Percentiles rank a stretch among this genome's conserved stretches.
Evolutionary conservation across 768 basidiomycete genomes (phyloP).

Genomic region (Phaeolepiota aurea): DNA sequence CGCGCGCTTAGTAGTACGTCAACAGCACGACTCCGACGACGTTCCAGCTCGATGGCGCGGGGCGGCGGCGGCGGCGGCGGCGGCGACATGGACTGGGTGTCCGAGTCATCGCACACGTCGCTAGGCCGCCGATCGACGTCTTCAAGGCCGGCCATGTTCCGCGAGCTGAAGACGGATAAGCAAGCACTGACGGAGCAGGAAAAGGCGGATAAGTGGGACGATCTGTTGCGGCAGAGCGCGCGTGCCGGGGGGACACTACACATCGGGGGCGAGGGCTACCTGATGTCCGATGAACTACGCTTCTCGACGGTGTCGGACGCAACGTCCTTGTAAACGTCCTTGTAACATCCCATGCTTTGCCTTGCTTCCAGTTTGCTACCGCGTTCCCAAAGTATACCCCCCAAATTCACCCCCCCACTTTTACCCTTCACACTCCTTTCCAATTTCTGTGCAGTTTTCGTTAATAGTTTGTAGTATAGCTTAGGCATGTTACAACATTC

Average conservation of each 20-base stretch:
- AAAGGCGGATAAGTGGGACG: conserved; percentile 67
- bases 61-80: neutral
- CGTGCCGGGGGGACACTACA: conserved; percentile 70
- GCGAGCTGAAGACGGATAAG: conserved; percentile 30
- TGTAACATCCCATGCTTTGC: neutral
- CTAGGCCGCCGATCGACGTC: conserved; percentile 8
- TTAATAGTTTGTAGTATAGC: too few species aligned
- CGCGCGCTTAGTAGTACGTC: conserved; percentile 15
- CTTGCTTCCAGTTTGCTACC: neutral
- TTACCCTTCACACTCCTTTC: neutral
- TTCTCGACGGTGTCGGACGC: conserved; percentile 1
- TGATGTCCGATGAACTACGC: conserved; percentile 3
- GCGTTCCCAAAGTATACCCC: too few species aligned
- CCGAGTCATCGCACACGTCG: conserved; percentile 7
- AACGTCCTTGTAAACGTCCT: neutral
- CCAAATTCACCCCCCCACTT: too few species aligned
- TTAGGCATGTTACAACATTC: too few species aligned
- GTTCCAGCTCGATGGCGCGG: conserved; percentile 12
- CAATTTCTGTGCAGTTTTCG: neutral
- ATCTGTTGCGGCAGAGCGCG: conserved; percentile 56
- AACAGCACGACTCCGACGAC: conserved; percentile 9
- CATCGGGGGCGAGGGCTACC: conserved; percentile 24
- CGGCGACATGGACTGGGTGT: conserved; percentile 1
- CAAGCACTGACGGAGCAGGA: conserved; percentile 52
- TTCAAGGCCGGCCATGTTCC: conserved; percentile 30